Base-by-base conservation (phyloP, 2,329 filamentous ascomycete species). In the Ophiosphaerella narmari region DNA sequence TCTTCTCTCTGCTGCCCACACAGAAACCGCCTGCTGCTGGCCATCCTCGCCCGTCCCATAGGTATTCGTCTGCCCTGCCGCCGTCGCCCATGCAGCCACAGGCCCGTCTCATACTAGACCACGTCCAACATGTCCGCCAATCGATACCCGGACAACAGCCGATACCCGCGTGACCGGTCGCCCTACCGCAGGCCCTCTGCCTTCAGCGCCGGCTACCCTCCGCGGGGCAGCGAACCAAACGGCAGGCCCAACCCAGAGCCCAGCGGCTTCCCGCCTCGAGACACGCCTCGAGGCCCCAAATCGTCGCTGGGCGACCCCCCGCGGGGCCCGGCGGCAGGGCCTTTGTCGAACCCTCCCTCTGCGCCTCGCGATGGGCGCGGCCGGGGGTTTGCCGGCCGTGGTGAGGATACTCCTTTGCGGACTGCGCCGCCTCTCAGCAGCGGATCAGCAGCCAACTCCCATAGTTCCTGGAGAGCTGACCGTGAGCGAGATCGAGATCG, bases 281-380 rank as follows among this genome's bases (percentile, higher is more conserved):
- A 95, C 56, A 87, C 89, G 2, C 91, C 91, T 3, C 83, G 91
- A 48, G 91, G 89, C 0, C 91, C 91, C 9, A 91, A 92, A 9
- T 29, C 26, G 72, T 90, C 89, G 4, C 77, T 91, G 49, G 82
- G 88, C 52, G 89, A 93, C 83, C 26, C 82, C 13, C 67, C 74
- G 41, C 72, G 76, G 44, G 67, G 68, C n/a, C 68, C 72, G 34
- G 63, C 68, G 42, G 52, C 68, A 9, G 70, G 66, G 23, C 60
- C 61, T 5, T 59, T 66, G 4, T 56, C 67, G 33, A 60, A 65
- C 24, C 56, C 67, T 14, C 69, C 73, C 39, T 65, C 72, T 44
- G 73, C 72, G 26, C 87, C 86, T 12, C 82, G 89, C 29, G 69
- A 71, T 40, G 66, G 62, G 12, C 81, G 68, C 49, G 87, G 87